phyloP scores from a whole-genome alignment of 2,329 filamentous ascomycete genomes.

The Xylariaceae sp. region DNA sequence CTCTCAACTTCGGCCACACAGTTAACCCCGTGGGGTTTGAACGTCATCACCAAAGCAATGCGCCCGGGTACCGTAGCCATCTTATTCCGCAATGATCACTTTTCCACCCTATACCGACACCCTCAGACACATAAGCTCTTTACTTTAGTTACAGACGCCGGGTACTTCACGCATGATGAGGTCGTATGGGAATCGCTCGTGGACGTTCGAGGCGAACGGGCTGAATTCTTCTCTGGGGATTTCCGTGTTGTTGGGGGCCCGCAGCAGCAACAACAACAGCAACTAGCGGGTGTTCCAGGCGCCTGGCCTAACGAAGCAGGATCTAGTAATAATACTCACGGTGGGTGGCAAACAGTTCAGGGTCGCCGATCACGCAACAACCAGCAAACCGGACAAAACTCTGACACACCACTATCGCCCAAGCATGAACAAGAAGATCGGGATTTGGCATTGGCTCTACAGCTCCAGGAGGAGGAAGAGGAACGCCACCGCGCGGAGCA shows the following conservation, averaged over 20 bases:
- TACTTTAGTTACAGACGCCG: constrained; percentile 88
- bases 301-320: constrained; percentile 24
- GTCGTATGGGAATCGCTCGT: constrained; percentile 95
- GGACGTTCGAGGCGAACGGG: constrained; percentile 81
- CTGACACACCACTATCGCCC: constrained; percentile 41
- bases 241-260: constrained; percentile 79
- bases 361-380: constrained; percentile 36
- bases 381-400: constrained; percentile 19
- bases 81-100: constrained; percentile 95
- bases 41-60: constrained; percentile 71
- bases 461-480: constrained; percentile 94
- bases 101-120: constrained; percentile 90
- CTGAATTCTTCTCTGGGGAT: constrained; percentile 87
- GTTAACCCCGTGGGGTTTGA: constrained; percentile 78
- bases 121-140: constrained; percentile 75
- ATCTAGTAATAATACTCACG: constrained; percentile 34
- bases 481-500: constrained; percentile 68
- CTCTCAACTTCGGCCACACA: constrained; percentile 82
- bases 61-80: constrained; percentile 82
- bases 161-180: constrained; percentile 84
- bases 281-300: constrained; percentile 13
- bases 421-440: constrained; percentile 75
- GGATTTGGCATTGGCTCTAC: constrained; percentile 83
- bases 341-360: constrained; percentile 61
- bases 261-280: constrained; percentile 28